Conservation (phyloP, 2,329 filamentous ascomycete species). For the Cylindrodendrum hubeiense region DNA sequence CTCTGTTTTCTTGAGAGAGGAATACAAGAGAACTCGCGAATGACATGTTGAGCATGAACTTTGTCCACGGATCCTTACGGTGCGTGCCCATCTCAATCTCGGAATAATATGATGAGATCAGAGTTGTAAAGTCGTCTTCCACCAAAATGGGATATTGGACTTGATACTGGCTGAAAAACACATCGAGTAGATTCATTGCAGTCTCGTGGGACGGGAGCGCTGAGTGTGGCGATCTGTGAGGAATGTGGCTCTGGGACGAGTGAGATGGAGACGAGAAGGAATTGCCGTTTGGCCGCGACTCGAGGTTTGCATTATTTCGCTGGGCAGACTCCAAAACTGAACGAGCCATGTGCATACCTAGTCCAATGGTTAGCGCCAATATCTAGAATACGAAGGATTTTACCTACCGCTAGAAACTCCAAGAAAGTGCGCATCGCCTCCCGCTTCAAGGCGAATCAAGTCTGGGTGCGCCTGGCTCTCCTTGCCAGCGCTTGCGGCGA, state of each 20-base stretch:
- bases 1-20: constrained; percentile 33
- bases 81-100: neutral
- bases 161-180: constrained; percentile 40
- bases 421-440: constrained; percentile 30
- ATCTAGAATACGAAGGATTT: neutral
- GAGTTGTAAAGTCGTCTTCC: constrained; percentile 28
- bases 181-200: constrained; percentile 32
- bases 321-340: constrained; percentile 29
- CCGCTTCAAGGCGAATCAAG: constrained; percentile 28
- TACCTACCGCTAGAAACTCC: constrained; percentile 26
- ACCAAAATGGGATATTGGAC: constrained; percentile 39
- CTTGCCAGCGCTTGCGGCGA: neutral
- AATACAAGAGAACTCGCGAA: constrained; percentile 34
- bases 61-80: constrained; percentile 22
- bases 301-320: constrained; percentile 24
- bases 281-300: constrained; percentile 4
- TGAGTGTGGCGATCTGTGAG: neutral
- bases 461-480: constrained; percentile 24
- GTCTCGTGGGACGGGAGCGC: constrained; percentile 32
- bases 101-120: constrained; percentile 15
- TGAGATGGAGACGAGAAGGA: constrained; percentile 9
- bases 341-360: constrained; percentile 26
- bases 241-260: constrained; percentile 3
- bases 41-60: constrained; percentile 39
- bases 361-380: neutral